These are phyloP conservation scores for Phytophthora tubulina DNA, from an alignment of 352 stramenopile genomes.

Conservation along the genomic window DNA sequence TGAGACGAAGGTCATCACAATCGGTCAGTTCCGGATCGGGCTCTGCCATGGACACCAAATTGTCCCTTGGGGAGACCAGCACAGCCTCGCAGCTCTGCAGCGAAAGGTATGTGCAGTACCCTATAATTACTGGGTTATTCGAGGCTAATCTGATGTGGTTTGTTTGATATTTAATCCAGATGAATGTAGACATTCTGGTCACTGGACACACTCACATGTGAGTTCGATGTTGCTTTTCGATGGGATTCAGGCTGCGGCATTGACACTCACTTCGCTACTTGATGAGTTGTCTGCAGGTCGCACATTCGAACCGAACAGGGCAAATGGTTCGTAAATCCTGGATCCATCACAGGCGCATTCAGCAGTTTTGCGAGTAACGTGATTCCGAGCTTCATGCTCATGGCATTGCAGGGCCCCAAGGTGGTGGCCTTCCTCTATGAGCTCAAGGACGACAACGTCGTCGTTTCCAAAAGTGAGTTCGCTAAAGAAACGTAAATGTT, in stretches of 20 bases:
- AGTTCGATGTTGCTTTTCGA: constrained; percentile 16
- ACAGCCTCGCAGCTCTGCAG: constrained; percentile 89
- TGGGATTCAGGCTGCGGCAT: not conserved
- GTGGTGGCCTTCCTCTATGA: constrained; percentile 98
- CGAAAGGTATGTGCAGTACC: constrained; percentile 65
- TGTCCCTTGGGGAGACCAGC: constrained; percentile 91
- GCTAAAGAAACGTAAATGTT: constrained; percentile 67
- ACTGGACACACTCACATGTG: constrained; percentile 96
- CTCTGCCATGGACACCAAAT: constrained; percentile 98
- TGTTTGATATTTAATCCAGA: constrained; percentile 43
- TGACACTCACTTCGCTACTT: constrained; percentile 5
- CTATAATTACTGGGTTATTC: not conserved
- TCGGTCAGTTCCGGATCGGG: constrained; percentile 97
- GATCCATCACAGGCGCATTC: constrained; percentile 97
- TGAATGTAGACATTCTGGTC: constrained; percentile 98
- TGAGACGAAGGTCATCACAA: constrained; percentile 96
- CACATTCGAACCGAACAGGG: constrained; percentile 94
- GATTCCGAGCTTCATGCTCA: constrained; percentile 97
- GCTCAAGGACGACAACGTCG: constrained; percentile 83
- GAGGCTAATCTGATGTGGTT: not conserved
- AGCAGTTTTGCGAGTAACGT: constrained; percentile 80
- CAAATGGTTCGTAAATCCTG: constrained; percentile 98
- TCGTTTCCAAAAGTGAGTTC: constrained; percentile 92
- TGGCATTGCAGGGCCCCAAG: constrained; percentile 97
- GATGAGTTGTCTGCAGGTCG: constrained; percentile 46